Percentiles rank a stretch among this genome's conserved stretches.
Conservation (phyloP, 768 basidiomycete species). For the Auricularia auricula-judae region DNA sequence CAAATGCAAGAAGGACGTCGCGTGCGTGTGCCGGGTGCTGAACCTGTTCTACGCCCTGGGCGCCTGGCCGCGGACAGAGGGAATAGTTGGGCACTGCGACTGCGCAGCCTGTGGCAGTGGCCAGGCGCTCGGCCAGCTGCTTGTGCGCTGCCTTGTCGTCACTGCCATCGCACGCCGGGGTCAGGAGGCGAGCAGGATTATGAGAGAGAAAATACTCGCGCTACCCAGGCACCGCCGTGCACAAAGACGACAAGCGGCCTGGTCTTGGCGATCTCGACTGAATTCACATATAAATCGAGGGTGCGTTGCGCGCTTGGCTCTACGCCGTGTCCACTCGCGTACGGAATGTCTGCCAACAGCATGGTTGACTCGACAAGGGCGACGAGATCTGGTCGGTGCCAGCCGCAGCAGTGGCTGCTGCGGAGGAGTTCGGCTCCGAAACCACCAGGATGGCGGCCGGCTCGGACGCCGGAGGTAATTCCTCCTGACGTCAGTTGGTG, state of each 20-base stretch:
- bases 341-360: not conserved
- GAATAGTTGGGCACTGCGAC: slow-evolving; percentile 62
- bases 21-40: slow-evolving; percentile 61
- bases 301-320: not conserved
- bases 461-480: too few relatives aligned
- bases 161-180: slow-evolving; percentile 22
- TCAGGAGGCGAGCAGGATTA: not conserved
- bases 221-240: slow-evolving; percentile 78
- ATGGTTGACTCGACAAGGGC: not conserved
- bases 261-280: not conserved
- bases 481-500: not conserved
- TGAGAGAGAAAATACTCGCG: slow-evolving; percentile 33
- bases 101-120: slow-evolving; percentile 34
- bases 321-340: not conserved
- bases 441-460: too few relatives aligned
- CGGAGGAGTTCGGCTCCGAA: too few relatives aligned
- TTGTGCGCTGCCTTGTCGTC: slow-evolving; percentile 62
- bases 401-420: too few relatives aligned
- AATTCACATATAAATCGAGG: not conserved
- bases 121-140: slow-evolving; percentile 42
- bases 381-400: not conserved
- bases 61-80: not conserved
- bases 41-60: slow-evolving; percentile 27
- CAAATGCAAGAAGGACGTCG: slow-evolving; percentile 53
- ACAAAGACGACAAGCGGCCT: slow-evolving; percentile 54